A percentile compares a stretch with the other conserved stretches of the same genome.
Evolutionary conservation across 305 asterid species (phyloP).

Genomic region (Rubia peregrina): DNA sequence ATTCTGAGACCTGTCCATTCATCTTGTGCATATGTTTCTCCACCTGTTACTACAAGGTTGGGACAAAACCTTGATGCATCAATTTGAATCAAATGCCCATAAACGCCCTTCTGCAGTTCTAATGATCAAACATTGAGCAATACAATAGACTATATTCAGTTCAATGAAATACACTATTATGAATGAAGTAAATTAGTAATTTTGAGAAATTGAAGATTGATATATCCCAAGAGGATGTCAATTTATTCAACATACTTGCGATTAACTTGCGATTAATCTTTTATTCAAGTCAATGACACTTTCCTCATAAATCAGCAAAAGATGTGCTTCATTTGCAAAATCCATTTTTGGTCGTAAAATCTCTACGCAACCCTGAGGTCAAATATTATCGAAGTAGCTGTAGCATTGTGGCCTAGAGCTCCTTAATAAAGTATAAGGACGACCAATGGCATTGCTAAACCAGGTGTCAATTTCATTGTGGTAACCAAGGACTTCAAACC

Average conservation of each 20-base stretch:
- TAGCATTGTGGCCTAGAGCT: constrained; percentile 30
- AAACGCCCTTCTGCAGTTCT: constrained; percentile 38
- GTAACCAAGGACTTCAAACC: constrained; percentile 65
- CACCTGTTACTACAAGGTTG: constrained; percentile 75
- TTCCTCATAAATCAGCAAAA: constrained; percentile 70
- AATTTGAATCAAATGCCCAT: constrained; percentile 36
- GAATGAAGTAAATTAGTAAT: background rate
- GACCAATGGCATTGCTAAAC: constrained; percentile 83
- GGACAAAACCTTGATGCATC: constrained; percentile 74
- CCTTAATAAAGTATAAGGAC: constrained; percentile 73
- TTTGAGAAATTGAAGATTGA: background rate
- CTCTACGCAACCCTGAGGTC: constrained; percentile 44
- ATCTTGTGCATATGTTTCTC: constrained; percentile 76
- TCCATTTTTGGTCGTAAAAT: constrained; percentile 45
- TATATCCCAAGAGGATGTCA: background rate
- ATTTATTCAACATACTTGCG: constrained; percentile 19
- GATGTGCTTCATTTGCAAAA: constrained; percentile 91
- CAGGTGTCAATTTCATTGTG: constrained; percentile 52
- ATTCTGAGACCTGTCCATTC: constrained; percentile 65
- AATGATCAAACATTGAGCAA: constrained; percentile 11
- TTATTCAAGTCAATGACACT: constrained; percentile 71
- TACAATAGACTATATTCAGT: background rate
- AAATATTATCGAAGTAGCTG: constrained; percentile 27
- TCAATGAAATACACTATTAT: background rate
- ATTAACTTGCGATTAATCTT: constrained; percentile 65